Evolutionary conservation across 768 basidiomycete species (phyloP), one percentile per base, ranked within the genome.

Genomic region (Dictyophora rubrovolvata): DNA sequence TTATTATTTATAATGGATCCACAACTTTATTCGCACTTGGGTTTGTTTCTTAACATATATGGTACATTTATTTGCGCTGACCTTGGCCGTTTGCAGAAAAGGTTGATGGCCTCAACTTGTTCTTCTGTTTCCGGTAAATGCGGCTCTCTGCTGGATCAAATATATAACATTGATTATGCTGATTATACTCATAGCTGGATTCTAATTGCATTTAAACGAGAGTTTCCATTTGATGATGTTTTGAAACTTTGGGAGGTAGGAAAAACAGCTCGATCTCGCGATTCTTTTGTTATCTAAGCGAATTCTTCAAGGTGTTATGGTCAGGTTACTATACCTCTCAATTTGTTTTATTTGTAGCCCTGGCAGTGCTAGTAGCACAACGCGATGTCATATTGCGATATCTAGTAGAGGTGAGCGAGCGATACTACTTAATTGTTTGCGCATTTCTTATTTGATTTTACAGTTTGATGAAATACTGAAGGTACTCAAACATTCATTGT

Each of bases 371-470:
- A 5, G 94, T 97, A 70, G 92, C 89, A 2, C 94, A 98, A 71
- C 81, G 96, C 33, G 93, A 96, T 66, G 90, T 97, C 72, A 91
- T 98, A 55, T 73, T 97, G 36, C 84, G 96, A 20, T 99, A 98
- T 71, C 81, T 99, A 8, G 86, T 93, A 17, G 94, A 98, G 82
- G 91, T 91, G 53, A 14, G 79, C 69, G 2, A 46, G n/a, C 23
- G 56, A 56, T 11, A 47, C 56, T 54, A 33, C 11, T 18, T 23
- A 23, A 20, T 52, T 50, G 52, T 52, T 14, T 23, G 23, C 42
- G 37, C 54, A 22, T 52, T 59, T 52, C 37, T 18, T 35, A 5
- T 14, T 61, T 60, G 21, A 28, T 16, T 42, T 37, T 56, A 63
- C 56, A 89, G 87, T 92, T 91, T 64, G 89, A 92, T 64, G 87